These are phyloP conservation scores for Cladosporium cucumerinum DNA, from an alignment of 2,329 filamentous ascomycete species.

Conservation along the genomic window DNA sequence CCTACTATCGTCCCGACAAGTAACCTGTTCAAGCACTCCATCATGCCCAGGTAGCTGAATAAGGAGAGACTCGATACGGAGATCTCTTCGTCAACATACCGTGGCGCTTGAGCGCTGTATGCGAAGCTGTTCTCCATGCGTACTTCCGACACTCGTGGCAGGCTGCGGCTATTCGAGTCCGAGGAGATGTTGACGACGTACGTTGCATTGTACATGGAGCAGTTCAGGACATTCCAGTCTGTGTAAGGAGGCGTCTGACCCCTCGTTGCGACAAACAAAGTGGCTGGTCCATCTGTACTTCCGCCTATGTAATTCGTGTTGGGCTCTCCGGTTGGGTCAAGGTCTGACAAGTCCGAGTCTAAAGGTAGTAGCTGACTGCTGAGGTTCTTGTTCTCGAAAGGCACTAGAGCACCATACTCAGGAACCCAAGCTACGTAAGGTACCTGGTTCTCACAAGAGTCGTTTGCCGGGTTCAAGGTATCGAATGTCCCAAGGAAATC, in stretches of 20 bases:
- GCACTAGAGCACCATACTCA: not conserved
- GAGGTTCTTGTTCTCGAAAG: not conserved
- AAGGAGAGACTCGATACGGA: not conserved
- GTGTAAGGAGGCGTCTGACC: not conserved
- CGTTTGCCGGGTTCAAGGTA: not conserved
- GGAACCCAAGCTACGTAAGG: conserved; percentile 10
- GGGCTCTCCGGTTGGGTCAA: not conserved
- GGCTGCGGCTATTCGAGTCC: not conserved
- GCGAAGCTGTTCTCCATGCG: not conserved
- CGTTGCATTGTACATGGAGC: conserved; percentile 9
- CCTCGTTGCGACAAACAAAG: conserved; percentile 2
- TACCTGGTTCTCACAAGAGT: not conserved
- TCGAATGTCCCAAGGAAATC: not conserved
- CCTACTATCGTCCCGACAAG: not conserved
- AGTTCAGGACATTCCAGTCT: conserved; percentile 5
- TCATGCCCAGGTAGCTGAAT: conserved; percentile 3
- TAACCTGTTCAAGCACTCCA: not conserved
- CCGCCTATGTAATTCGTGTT: not conserved
- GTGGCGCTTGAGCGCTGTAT: not conserved
- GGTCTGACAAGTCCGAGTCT: not conserved
- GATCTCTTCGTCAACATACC: not conserved
- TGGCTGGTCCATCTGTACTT: not conserved
- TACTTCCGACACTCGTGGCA: not conserved
- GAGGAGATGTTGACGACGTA: conserved; percentile 2
- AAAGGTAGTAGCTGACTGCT: not conserved